phyloP scores from a whole-genome alignment of 306 rosid species.

The Senna siamea region DNA sequence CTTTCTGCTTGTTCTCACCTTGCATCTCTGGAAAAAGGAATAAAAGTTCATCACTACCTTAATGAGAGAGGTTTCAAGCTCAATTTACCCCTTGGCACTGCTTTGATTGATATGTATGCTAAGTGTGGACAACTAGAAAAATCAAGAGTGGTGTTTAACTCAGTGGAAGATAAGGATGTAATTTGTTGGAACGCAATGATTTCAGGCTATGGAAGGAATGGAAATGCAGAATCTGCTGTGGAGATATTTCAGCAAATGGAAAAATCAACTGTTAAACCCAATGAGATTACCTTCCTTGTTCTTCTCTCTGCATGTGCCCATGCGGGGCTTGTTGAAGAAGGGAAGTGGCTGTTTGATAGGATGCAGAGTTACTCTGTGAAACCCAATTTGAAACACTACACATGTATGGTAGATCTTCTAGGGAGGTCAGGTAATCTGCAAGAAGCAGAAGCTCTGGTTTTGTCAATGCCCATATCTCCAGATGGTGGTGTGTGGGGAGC shows the following conservation, averaged over 20 bases:
- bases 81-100: constrained; percentile 63
- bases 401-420: constrained; percentile 86
- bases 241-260: constrained; percentile 67
- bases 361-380: constrained; percentile 56
- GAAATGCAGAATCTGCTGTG: constrained; percentile 62
- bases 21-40: constrained; percentile 64
- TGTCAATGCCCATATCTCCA: constrained; percentile 77
- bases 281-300: constrained; percentile 68
- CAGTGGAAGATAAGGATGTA: constrained; percentile 65
- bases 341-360: constrained; percentile 55
- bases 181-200: constrained; percentile 79
- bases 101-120: constrained; percentile 82
- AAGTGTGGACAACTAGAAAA: constrained; percentile 75
- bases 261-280: constrained; percentile 63
- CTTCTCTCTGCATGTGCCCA: constrained; percentile 77
- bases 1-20: constrained; percentile 78
- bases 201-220: constrained; percentile 75
- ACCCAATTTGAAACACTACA: constrained; percentile 77
- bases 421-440: constrained; percentile 70
- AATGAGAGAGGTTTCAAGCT: constrained; percentile 52
- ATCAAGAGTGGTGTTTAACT: constrained; percentile 61
- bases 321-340: constrained; percentile 75
- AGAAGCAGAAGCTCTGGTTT: constrained; percentile 73
- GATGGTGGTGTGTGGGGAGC: constrained; percentile 83
- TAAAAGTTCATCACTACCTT: constrained; percentile 53